phyloP scores from a whole-genome alignment of 768 basidiomycete species.

The Lactarius pseudohatsudake region DNA sequence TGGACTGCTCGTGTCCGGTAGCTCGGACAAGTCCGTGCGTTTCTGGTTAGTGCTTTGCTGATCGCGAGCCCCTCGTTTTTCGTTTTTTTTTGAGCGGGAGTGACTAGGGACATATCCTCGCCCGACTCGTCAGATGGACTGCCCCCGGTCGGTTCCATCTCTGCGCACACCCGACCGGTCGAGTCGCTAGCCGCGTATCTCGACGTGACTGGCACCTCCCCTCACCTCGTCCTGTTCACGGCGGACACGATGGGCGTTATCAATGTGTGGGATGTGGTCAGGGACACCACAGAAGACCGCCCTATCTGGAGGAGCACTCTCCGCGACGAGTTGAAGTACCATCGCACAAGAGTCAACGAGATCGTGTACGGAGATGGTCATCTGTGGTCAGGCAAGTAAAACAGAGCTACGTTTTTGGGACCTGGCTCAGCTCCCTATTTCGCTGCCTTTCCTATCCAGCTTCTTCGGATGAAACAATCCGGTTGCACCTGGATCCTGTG shows the following conservation, averaged over 20 bases:
- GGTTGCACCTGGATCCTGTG: constrained; percentile 52
- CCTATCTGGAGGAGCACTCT: constrained; percentile 53
- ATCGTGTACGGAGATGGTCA: constrained; percentile 62
- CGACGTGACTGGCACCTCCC: constrained; percentile 32
- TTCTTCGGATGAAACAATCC: constrained; percentile 85
- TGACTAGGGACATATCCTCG: constrained; percentile 61
- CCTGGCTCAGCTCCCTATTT: not conserved
- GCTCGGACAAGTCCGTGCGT: constrained; percentile 86
- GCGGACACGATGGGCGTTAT: constrained; percentile 93
- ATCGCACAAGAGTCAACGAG: constrained; percentile 84
- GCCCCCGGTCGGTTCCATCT: constrained; percentile 64
- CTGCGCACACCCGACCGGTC: constrained; percentile 85
- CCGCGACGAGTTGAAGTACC: constrained; percentile 59
- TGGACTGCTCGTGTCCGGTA: constrained; percentile 73
- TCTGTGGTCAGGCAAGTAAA: constrained; percentile 82
- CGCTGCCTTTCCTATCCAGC: constrained; percentile 45
- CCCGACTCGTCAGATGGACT: constrained; percentile 44
- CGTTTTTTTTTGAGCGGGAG: not conserved
- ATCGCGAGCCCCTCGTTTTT: not conserved
- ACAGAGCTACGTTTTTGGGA: not conserved
- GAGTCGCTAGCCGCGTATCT: constrained; percentile 67
- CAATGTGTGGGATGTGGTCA: constrained; percentile 70
- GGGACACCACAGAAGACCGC: constrained; percentile 42
- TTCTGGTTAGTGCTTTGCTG: constrained; percentile 64
- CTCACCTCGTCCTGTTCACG: constrained; percentile 59